A percentile compares a stretch with the other conserved stretches of the same genome.
Evolutionary conservation across 2,329 filamentous ascomycete species (phyloP).

Genomic region (Penicillium italicum): DNA sequence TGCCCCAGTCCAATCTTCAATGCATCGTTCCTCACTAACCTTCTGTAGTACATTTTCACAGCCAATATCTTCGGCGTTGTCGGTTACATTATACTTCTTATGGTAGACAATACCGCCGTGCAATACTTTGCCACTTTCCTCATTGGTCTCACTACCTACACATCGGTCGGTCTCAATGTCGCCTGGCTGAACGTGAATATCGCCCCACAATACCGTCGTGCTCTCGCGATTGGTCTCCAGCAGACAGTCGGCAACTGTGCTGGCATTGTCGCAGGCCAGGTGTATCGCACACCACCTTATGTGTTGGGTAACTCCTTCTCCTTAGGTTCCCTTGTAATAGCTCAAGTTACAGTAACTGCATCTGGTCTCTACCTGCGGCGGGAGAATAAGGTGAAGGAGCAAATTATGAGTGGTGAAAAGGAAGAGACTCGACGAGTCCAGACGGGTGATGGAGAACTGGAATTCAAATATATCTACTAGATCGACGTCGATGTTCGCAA

Average conservation of each 20-base stretch:
- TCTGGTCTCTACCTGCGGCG: slow-evolving; percentile 46
- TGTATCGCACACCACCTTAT: slow-evolving; percentile 41
- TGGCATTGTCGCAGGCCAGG: slow-evolving; percentile 48
- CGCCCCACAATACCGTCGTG: slow-evolving; percentile 49
- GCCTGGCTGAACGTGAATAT: slow-evolving; percentile 51
- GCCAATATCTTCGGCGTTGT: slow-evolving; percentile 46
- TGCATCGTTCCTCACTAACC: slow-evolving; percentile 6
- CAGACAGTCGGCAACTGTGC: slow-evolving; percentile 50
- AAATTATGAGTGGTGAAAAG: slow-evolving; percentile 41
- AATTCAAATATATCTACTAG: slow-evolving; percentile 48
- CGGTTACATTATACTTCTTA: slow-evolving; percentile 50
- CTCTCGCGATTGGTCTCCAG: slow-evolving; percentile 46
- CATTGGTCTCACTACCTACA: slow-evolving; percentile 48
- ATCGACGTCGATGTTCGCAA: neutral
- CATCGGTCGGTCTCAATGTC: slow-evolving; percentile 45
- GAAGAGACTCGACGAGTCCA: slow-evolving; percentile 46
- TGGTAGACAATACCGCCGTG: slow-evolving; percentile 48
- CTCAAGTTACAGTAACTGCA: slow-evolving; percentile 37
- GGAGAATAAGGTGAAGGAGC: slow-evolving; percentile 41
- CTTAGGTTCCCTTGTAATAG: slow-evolving; percentile 34
- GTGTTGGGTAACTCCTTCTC: slow-evolving; percentile 39
- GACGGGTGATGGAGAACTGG: slow-evolving; percentile 48
- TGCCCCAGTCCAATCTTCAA: neutral
- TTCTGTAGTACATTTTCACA: slow-evolving; percentile 32
- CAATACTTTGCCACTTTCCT: slow-evolving; percentile 52